These are phyloP conservation scores for Cutaneotrichosporon sp. DNA, from an alignment of 1,284 basidiomycete species.

Conservation along the genomic window DNA sequence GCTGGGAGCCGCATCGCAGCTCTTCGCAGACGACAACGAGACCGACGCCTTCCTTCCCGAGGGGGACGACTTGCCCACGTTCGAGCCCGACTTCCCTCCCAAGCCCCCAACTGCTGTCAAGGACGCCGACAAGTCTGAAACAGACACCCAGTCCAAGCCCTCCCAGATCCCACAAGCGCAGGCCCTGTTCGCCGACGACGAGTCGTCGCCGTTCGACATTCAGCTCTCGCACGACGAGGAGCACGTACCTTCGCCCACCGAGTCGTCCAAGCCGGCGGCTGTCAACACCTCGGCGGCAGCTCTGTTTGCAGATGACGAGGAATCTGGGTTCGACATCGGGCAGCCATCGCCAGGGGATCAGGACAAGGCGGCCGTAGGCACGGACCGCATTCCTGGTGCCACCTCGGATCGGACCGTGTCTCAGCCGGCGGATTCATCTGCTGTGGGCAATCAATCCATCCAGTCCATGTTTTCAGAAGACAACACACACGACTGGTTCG, in stretches of 20 bases:
- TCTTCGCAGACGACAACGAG: constrained; percentile 21
- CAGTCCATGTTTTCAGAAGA: constrained; percentile 32
- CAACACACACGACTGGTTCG: constrained; percentile 38
- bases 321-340: constrained; percentile 20
- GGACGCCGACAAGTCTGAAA: neutral
- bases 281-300: constrained; percentile 15
- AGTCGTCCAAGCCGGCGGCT: neutral
- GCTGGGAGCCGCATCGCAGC: neutral
- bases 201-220: constrained; percentile 10
- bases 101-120: neutral
- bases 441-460: constrained; percentile 26
- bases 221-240: constrained; percentile 1
- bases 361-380: neutral
- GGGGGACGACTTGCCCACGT: neutral
- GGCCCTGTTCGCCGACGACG: constrained; percentile 9
- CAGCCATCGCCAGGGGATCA: neutral
- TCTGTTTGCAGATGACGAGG: constrained; percentile 24
- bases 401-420: constrained; percentile 5
- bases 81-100: constrained; percentile 4
- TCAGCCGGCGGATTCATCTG: neutral
- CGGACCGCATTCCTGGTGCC: constrained; percentile 8
- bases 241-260: neutral
- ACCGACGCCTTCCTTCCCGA: constrained; percentile 10
- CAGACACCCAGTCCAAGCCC: neutral
- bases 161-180: neutral